phyloP scores from a whole-genome alignment of 2,329 filamentous ascomycete species.

The Cladorrhinum sp. region DNA sequence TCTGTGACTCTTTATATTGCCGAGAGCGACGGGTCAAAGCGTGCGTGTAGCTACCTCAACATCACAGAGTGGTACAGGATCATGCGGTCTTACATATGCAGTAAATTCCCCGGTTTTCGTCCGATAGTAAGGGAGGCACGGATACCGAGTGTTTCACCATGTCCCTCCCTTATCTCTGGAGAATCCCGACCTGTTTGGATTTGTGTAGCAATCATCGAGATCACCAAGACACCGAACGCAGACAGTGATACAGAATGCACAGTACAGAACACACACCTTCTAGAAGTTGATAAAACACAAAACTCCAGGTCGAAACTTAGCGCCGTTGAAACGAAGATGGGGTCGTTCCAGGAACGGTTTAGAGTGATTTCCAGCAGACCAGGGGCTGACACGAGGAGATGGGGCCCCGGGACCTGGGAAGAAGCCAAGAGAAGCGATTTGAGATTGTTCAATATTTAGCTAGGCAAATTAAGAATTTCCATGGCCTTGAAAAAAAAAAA shows the following conservation, averaged over 20 bases:
- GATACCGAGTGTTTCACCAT: background rate
- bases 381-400: background rate
- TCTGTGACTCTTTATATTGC: background rate
- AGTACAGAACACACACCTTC: background rate
- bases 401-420: background rate
- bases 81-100: background rate
- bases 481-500: background rate
- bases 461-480: background rate
- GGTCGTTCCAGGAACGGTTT: constrained; percentile 2
- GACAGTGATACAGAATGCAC: background rate
- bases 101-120: background rate
- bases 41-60: background rate
- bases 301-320: constrained; percentile 5
- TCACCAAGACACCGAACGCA: background rate
- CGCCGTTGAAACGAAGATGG: constrained; percentile 11
- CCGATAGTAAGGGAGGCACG: background rate
- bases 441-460: background rate
- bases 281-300: constrained; percentile 1
- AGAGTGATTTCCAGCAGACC: background rate
- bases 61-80: background rate
- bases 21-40: background rate
- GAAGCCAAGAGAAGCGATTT: background rate
- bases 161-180: background rate
- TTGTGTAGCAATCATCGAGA: background rate
- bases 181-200: background rate